phyloP scores from a whole-genome alignment of 345 rosid genomes.

The Hibiscus tridactylites region DNA sequence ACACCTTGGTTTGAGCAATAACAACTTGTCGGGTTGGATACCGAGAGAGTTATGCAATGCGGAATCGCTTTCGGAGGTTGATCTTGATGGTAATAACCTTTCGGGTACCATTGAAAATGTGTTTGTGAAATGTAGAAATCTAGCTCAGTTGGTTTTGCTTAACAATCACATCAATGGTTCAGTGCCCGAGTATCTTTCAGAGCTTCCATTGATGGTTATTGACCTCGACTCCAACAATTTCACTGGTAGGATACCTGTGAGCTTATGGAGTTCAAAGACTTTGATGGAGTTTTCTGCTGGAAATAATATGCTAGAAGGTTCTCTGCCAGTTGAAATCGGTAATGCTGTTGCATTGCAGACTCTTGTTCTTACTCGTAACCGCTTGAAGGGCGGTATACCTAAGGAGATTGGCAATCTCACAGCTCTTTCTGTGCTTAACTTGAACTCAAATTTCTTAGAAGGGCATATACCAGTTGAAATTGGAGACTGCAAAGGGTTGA shows the following conservation, averaged over 20 bases:
- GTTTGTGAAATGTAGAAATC: constrained; percentile 47
- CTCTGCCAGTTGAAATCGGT: constrained; percentile 51
- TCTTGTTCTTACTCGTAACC: constrained; percentile 56
- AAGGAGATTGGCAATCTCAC: constrained; percentile 64
- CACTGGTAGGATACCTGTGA: constrained; percentile 48
- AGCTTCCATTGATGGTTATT: constrained; percentile 67
- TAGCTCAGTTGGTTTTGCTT: constrained; percentile 49
- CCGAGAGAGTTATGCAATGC: constrained; percentile 66
- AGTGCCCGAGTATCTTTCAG: constrained; percentile 47
- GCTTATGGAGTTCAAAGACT: constrained; percentile 47
- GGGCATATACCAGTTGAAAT: constrained; percentile 61
- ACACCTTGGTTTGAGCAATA: constrained; percentile 47
- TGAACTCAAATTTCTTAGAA: constrained; percentile 65
- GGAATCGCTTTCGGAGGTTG: constrained; percentile 42
- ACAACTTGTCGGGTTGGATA: constrained; percentile 50
- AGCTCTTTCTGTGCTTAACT: constrained; percentile 50
- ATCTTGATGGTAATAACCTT: constrained; percentile 51
- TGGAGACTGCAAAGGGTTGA: constrained; percentile 52
- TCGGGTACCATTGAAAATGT: constrained; percentile 50
- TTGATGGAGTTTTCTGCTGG: constrained; percentile 80
- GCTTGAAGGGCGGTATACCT: constrained; percentile 50
- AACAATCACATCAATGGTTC: constrained; percentile 53
- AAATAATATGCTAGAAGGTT: constrained; percentile 50
- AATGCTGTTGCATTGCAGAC: constrained; percentile 44
- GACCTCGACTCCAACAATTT: constrained; percentile 74